A percentile compares a stretch with the other conserved stretches of the same genome.
Conservation (phyloP, 805 yeast species). For the Yarrowia sp. region DNA sequence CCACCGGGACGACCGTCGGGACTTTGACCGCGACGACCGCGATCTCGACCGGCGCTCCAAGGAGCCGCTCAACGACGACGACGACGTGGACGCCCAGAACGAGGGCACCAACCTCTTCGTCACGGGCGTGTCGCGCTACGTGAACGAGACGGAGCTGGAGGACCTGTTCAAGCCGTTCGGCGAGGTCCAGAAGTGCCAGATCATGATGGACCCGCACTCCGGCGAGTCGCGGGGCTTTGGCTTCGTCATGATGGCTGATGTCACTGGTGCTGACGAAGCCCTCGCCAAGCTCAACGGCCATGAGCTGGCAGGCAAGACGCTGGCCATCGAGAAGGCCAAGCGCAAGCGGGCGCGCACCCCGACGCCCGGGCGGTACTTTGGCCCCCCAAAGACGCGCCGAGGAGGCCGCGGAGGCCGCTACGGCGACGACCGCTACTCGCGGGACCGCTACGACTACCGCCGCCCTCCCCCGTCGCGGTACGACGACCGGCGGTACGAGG, state of each 20-base stretch:
- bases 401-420: constrained; percentile 31
- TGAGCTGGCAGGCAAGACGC: constrained; percentile 43
- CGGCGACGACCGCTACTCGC: constrained; percentile 28
- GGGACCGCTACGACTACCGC: constrained; percentile 31
- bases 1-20: constrained; percentile 25
- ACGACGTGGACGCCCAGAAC: constrained; percentile 35
- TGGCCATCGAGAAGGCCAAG: constrained; percentile 48
- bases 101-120: constrained; percentile 41
- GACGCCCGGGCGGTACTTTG: constrained; percentile 42
- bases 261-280: constrained; percentile 49
- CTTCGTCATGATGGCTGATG: constrained; percentile 47
- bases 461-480: constrained; percentile 31
- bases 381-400: constrained; percentile 37
- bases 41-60: constrained; percentile 4
- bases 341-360: constrained; percentile 43
- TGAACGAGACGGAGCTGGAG: constrained; percentile 35
- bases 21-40: constrained; percentile 18
- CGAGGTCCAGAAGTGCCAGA: constrained; percentile 38
- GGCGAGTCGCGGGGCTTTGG: constrained; percentile 52
- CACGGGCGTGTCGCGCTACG: constrained; percentile 38
- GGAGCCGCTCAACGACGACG: constrained; percentile 29
- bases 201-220: constrained; percentile 48
- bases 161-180: constrained; percentile 38
- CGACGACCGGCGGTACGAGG: constrained; percentile 32
- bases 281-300: constrained; percentile 46